Conservation (phyloP, 2,329 filamentous ascomycete species). For the Aureobasidium zeae region DNA sequence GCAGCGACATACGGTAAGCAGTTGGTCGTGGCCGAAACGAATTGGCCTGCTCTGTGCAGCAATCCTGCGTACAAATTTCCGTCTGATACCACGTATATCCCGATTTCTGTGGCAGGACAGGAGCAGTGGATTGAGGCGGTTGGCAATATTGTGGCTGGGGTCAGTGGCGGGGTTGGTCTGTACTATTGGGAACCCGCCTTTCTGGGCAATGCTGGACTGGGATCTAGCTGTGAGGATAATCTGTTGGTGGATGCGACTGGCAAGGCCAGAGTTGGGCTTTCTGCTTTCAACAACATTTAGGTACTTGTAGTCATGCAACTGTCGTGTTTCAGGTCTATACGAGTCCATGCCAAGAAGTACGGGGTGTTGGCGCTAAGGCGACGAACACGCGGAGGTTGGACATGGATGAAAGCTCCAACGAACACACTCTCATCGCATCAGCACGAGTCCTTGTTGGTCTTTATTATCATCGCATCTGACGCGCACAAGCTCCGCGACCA, state of each 20-base stretch:
- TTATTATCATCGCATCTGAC: not conserved
- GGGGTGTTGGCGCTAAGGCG: not conserved
- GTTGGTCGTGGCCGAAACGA: constrained; percentile 23
- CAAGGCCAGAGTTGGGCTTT: constrained; percentile 13
- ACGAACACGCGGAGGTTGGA: not conserved
- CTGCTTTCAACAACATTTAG: constrained; percentile 15
- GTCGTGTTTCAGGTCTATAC: too few species aligned
- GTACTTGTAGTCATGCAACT: too few species aligned
- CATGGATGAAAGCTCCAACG: too few species aligned
- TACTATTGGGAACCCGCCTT: constrained; percentile 28
- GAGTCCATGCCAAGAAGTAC: not conserved
- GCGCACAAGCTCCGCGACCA: constrained; percentile 4
- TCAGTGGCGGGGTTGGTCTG: constrained; percentile 23
- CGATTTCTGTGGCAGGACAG: constrained; percentile 24
- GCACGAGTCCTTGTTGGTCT: too few species aligned
- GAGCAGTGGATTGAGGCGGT: constrained; percentile 23
- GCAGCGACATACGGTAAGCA: constrained; percentile 23
- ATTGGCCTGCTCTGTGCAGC: constrained; percentile 25
- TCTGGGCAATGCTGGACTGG: constrained; percentile 23
- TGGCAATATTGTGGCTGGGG: constrained; percentile 17
- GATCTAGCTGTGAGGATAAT: constrained; percentile 23
- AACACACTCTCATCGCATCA: too few species aligned
- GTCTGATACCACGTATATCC: constrained; percentile 21
- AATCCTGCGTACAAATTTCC: constrained; percentile 22
- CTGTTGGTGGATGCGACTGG: constrained; percentile 26